Percentiles rank a stretch among this genome's conserved stretches.
phyloP scores from a whole-genome alignment of 164 flowering plant species.

The Warburgia ugandensis region DNA sequence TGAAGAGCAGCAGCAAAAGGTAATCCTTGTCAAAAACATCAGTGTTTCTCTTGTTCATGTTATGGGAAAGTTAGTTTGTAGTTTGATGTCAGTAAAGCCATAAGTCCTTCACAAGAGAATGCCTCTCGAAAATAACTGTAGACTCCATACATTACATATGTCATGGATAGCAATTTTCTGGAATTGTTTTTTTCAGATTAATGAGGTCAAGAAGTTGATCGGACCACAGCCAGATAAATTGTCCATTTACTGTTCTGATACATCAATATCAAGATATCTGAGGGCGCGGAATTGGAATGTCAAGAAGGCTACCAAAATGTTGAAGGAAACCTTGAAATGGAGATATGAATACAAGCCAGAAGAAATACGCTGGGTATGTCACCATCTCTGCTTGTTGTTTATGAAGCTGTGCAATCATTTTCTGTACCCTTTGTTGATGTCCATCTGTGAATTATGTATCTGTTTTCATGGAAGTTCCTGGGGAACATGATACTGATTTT shows the following conservation, averaged over 20 bases:
- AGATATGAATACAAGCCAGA: conserved; percentile 77
- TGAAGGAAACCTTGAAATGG: conserved; percentile 86
- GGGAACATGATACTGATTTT: too few species aligned
- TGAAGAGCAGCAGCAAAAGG: conserved; percentile 58
- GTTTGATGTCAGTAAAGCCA: too few species aligned
- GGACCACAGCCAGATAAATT: conserved; percentile 53
- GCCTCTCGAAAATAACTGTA: too few species aligned
- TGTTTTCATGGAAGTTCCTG: too few species aligned
- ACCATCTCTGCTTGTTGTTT: neutral
- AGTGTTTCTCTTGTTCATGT: too few species aligned
- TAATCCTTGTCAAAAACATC: too few species aligned
- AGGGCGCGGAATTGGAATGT: conserved; percentile 81
- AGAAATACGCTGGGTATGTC: conserved; percentile 83
- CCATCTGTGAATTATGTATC: too few species aligned
- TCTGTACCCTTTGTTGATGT: conserved; percentile 3
- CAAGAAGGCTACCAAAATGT: conserved; percentile 84
- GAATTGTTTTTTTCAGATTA: conserved; percentile 44
- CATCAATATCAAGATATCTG: conserved; percentile 56
- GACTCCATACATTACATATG: too few species aligned
- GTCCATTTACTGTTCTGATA: conserved; percentile 67
- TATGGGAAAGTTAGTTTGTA: too few species aligned
- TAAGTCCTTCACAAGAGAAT: too few species aligned
- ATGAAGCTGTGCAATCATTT: neutral
- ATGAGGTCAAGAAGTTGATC: conserved; percentile 54
- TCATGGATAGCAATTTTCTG: too few species aligned